A percentile compares a stretch with the other conserved stretches of the same genome.
Conservation (phyloP, 2,329 filamentous ascomycete species). For the Paracamarosporium sp. region DNA sequence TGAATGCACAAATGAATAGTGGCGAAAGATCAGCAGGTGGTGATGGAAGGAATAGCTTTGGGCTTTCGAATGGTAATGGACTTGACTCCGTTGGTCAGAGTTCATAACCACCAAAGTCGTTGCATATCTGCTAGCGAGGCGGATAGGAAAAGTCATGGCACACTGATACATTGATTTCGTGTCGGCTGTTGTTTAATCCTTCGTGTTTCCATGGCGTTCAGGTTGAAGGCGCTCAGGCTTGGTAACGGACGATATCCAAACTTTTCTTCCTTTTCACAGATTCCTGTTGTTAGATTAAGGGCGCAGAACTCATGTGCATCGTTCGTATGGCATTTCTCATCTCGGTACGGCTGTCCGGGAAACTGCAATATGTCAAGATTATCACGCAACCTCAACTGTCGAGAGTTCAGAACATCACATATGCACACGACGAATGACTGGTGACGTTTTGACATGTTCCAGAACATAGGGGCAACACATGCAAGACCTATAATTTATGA, state of each 20-base stretch:
- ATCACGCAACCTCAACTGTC: too few species aligned
- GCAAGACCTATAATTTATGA: too few species aligned
- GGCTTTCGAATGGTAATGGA: slow-evolving; percentile 20
- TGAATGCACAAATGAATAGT: slow-evolving; percentile 17
- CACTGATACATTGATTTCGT: background rate
- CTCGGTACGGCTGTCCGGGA: too few species aligned
- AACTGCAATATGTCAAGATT: too few species aligned
- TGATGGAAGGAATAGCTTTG: slow-evolving; percentile 29
- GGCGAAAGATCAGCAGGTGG: slow-evolving; percentile 27
- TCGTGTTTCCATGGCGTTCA: background rate
- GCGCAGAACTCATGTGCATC: background rate
- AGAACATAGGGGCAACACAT: too few species aligned
- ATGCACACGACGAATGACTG: too few species aligned
- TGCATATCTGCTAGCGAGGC: background rate
- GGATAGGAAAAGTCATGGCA: background rate
- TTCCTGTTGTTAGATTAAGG: background rate
- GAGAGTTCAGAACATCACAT: too few species aligned
- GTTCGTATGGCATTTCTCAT: background rate
- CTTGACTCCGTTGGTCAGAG: slow-evolving; percentile 17
- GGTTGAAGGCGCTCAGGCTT: background rate
- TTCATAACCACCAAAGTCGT: background rate
- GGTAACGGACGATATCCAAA: slow-evolving; percentile 1
- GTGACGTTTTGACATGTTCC: too few species aligned
- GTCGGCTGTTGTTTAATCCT: background rate
- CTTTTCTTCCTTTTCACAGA: background rate